phyloP scores from a whole-genome alignment of 768 basidiomycete genomes.

The Termitomyces bulborhizus region DNA sequence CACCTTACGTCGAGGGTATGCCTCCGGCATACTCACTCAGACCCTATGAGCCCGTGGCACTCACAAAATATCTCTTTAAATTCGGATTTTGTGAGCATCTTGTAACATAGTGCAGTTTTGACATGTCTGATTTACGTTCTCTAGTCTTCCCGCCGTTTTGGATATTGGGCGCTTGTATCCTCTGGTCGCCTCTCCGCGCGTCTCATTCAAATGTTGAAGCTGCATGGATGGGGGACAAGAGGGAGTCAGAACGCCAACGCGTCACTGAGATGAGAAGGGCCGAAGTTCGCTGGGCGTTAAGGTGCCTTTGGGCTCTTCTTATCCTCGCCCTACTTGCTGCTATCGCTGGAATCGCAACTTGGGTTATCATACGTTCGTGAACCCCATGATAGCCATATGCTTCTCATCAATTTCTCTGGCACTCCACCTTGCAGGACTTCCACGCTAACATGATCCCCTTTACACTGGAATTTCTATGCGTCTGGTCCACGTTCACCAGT shows the following conservation, averaged over 20 bases:
- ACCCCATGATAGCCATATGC: too few species aligned
- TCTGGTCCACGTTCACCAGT: not conserved
- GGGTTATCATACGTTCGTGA: constrained; percentile 22
- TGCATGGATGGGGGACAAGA: constrained; percentile 43
- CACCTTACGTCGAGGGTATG: constrained; percentile 39
- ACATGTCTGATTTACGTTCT: constrained; percentile 1
- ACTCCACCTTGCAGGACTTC: not conserved
- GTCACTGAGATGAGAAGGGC: constrained; percentile 39
- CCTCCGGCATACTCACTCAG: constrained; percentile 30
- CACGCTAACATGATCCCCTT: not conserved
- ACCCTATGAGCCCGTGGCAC: constrained; percentile 42
- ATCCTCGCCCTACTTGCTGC: constrained; percentile 33
- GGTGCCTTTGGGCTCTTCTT: constrained; percentile 49
- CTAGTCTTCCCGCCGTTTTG: constrained; percentile 60
- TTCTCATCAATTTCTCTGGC: not conserved
- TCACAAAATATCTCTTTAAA: constrained; percentile 56
- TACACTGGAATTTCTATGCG: not conserved
- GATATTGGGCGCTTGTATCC: constrained; percentile 51
- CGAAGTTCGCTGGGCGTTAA: constrained; percentile 52
- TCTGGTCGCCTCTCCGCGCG: constrained; percentile 45
- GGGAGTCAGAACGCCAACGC: constrained; percentile 40
- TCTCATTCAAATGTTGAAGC: constrained; percentile 23
- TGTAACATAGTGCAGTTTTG: not conserved
- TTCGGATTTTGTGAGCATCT: constrained; percentile 52
- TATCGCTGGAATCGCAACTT: constrained; percentile 25